phyloP scores from a whole-genome alignment of 2,329 filamentous ascomycete species.

The Monosporascus ibericus region DNA sequence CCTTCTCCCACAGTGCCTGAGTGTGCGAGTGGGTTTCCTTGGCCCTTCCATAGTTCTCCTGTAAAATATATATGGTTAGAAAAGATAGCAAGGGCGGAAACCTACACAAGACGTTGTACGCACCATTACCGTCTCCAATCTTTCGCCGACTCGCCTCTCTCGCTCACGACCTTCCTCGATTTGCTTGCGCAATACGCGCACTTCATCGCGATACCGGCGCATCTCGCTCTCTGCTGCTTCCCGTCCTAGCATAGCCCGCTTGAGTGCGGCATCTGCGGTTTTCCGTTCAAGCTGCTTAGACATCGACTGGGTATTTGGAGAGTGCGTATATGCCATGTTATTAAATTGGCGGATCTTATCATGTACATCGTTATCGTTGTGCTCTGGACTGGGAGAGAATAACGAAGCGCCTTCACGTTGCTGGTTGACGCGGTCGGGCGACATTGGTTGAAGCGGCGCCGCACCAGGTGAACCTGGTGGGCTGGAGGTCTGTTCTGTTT shows the following conservation, averaged over 20 bases:
- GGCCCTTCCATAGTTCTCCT: conserved; percentile 65
- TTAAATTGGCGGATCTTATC: conserved; percentile 30
- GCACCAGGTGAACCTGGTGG: conserved; percentile 16
- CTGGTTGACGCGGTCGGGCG: conserved; percentile 25
- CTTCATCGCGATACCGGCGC: conserved; percentile 57
- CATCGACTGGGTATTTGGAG: conserved; percentile 16
- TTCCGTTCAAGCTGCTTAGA: conserved; percentile 58
- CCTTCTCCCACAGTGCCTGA: conserved; percentile 66
- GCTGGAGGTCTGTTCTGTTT: conserved; percentile 18
- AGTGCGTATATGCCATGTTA: conserved; percentile 15
- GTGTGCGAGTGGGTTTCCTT: conserved; percentile 65
- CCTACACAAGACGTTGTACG: conserved; percentile 19
- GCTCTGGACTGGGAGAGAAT: conserved; percentile 11
- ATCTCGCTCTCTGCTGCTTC: conserved; percentile 69
- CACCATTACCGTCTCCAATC: conserved; percentile 65
- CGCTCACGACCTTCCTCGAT: conserved; percentile 60
- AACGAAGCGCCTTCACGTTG: conserved; percentile 14
- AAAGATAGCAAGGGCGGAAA: neutral
- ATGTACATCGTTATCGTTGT: conserved; percentile 26
- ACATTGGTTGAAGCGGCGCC: conserved; percentile 21
- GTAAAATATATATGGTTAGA: conserved; percentile 7
- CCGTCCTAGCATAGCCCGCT: conserved; percentile 59
- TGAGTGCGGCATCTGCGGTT: conserved; percentile 59
- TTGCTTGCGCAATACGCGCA: conserved; percentile 46
- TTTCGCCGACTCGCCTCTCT: conserved; percentile 60